Evolutionary conservation across 495 filamentous ascomycete species (phyloP).

Genomic region (Massariosphaeria phaeospora): DNA sequence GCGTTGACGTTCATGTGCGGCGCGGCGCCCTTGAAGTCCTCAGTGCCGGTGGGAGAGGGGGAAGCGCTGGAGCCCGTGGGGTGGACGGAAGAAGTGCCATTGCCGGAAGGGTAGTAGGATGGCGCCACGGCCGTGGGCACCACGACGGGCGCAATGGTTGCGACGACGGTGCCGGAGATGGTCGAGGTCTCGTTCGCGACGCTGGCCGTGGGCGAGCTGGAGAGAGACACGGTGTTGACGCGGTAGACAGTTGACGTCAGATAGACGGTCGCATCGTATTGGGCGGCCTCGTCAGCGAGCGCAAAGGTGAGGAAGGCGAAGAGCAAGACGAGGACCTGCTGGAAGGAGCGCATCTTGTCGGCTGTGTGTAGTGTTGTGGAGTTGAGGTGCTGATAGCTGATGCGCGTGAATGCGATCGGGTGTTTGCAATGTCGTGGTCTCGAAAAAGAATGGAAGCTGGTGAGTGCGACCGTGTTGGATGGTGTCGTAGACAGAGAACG

Average conservation of each 20-base stretch:
- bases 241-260: slow-evolving; percentile 29
- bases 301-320: slow-evolving; percentile 25
- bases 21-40: slow-evolving; percentile 25
- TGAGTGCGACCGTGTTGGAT: too few species aligned
- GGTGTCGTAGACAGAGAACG: too few species aligned
- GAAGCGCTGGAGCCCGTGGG: slow-evolving; percentile 1
- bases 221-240: slow-evolving; percentile 28
- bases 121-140: background rate
- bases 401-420: slow-evolving; percentile 22
- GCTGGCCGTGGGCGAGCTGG: slow-evolving; percentile 18
- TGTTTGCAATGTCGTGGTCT: slow-evolving; percentile 2
- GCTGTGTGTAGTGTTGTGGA: background rate
- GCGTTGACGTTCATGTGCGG: slow-evolving; percentile 26
- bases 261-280: slow-evolving; percentile 32
- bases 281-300: slow-evolving; percentile 14
- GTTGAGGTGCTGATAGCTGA: slow-evolving; percentile 5
- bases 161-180: slow-evolving; percentile 4
- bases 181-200: slow-evolving; percentile 21
- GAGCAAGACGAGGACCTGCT: slow-evolving; percentile 24
- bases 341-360: slow-evolving; percentile 22
- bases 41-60: background rate
- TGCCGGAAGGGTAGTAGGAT: slow-evolving; percentile 7
- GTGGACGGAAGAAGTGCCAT: background rate
- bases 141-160: background rate
- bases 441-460: too few species aligned